phyloP scores from a whole-genome alignment of 768 basidiomycete species.

The Xerocomus spinulosus region DNA sequence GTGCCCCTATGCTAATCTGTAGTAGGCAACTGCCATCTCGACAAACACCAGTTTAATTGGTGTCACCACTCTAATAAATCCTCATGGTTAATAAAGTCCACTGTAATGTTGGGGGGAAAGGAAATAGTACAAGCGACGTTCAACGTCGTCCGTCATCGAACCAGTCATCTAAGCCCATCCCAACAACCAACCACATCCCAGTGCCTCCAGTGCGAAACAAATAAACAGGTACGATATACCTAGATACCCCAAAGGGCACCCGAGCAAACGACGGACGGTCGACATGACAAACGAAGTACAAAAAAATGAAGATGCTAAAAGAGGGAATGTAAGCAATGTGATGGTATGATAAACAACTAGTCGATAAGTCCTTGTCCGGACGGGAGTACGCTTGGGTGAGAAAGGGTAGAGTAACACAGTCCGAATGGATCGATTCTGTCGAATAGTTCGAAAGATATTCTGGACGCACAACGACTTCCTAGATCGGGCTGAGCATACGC shows the following conservation, averaged over 20 bases:
- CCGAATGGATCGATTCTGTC: conserved; percentile 13
- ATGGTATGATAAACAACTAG: conserved; percentile 31
- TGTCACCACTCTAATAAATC: conserved; percentile 10
- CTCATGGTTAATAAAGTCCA: conserved; percentile 17
- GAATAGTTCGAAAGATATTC: conserved; percentile 23
- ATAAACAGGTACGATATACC: no score
- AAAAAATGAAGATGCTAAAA: conserved; percentile 14
- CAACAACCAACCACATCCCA: background rate
- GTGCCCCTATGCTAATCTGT: no score
- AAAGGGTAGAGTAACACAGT: conserved; percentile 21
- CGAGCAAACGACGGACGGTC: conserved; percentile 4
- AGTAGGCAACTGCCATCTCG: background rate
- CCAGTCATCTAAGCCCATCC: background rate
- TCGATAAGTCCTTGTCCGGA: conserved; percentile 21
- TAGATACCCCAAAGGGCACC: conserved; percentile 1
- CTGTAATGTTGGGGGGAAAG: conserved; percentile 6
- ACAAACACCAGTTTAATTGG: background rate
- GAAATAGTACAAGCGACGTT: conserved; percentile 18
- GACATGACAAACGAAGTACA: conserved; percentile 12
- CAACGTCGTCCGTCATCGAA: conserved; percentile 13
- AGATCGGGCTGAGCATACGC: conserved; percentile 19
- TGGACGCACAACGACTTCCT: conserved; percentile 22
- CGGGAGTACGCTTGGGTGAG: conserved; percentile 20
- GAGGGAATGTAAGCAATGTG: conserved; percentile 26
- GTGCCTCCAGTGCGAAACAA: no score